Evolutionary conservation across 2,329 filamentous ascomycete genomes (phyloP).

Genomic region (Aspergillus novoparasiticus): DNA sequence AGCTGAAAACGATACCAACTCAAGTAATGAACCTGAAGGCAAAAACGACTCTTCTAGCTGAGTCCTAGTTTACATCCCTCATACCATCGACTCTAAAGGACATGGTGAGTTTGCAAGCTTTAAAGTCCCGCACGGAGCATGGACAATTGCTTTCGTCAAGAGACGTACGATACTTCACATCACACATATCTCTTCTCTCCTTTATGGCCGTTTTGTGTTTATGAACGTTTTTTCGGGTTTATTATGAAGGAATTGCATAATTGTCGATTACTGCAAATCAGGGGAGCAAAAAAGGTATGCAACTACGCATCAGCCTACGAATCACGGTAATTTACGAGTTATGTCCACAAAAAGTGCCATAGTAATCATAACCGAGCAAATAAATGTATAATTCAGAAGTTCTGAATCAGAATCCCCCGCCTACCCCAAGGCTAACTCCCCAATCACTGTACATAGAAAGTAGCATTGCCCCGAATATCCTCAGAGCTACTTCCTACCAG

Average conservation of each 20-base stretch:
- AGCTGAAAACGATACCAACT: slow-evolving; percentile 1
- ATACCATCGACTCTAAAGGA: neutral
- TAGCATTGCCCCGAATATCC: slow-evolving; percentile 37
- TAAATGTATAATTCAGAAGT: neutral
- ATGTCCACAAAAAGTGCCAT: neutral
- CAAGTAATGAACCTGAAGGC: slow-evolving; percentile 4
- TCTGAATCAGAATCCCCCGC: neutral
- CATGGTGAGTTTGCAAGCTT: neutral
- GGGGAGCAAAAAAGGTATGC: neutral
- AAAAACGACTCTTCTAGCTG: neutral
- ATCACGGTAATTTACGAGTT: neutral
- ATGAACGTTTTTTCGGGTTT: neutral
- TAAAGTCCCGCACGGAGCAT: neutral
- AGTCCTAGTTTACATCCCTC: neutral
- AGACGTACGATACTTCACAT: neutral
- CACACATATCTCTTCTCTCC: neutral
- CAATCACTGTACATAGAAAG: slow-evolving; percentile 30
- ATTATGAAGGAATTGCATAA: neutral
- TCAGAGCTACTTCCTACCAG: slow-evolving; percentile 58
- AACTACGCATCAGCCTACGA: neutral
- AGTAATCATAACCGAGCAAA: neutral
- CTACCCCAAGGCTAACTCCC: too few species aligned
- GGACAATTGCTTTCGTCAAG: neutral
- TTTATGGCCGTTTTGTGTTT: neutral
- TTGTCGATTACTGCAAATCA: neutral